These are phyloP conservation scores for Macaranga tanarius DNA, from an alignment of 441 rosid species.

Conservation along the genomic window DNA sequence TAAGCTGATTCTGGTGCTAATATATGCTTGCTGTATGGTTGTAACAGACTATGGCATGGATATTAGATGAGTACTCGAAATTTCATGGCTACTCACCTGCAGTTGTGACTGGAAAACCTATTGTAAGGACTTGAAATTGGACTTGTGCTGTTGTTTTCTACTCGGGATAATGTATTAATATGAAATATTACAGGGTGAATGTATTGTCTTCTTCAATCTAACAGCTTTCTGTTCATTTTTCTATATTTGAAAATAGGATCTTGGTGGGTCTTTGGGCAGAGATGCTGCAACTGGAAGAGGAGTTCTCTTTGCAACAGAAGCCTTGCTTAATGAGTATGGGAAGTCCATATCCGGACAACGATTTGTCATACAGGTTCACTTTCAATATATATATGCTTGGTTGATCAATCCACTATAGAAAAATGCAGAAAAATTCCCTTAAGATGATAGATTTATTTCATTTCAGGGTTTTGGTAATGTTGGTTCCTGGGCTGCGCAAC, in stretches of 20 bases:
- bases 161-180: not conserved
- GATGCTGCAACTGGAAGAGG: conserved; percentile 99
- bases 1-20: not conserved
- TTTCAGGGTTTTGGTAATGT: conserved; percentile 95
- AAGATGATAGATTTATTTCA: not conserved
- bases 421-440: not conserved
- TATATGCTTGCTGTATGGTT: conserved; percentile 8
- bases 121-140: conserved; percentile 42
- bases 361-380: conserved; percentile 75
- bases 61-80: conserved; percentile 97
- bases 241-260: conserved; percentile 55
- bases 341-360: conserved; percentile 67
- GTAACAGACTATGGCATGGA: conserved; percentile 95
- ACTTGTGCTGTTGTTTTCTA: too few species aligned
- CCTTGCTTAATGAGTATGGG: conserved; percentile 89
- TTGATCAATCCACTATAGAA: not conserved
- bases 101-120: conserved; percentile 93
- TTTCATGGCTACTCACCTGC: conserved; percentile 98
- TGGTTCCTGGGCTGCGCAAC: conserved; percentile 89
- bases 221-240: not conserved
- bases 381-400: not conserved
- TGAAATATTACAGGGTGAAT: not conserved
- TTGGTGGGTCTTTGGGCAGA: conserved; percentile 96
- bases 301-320: conserved; percentile 86
- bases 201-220: not conserved